phyloP scores from a whole-genome alignment of 345 rosid genomes.

The Bretschneidera sinensis region DNA sequence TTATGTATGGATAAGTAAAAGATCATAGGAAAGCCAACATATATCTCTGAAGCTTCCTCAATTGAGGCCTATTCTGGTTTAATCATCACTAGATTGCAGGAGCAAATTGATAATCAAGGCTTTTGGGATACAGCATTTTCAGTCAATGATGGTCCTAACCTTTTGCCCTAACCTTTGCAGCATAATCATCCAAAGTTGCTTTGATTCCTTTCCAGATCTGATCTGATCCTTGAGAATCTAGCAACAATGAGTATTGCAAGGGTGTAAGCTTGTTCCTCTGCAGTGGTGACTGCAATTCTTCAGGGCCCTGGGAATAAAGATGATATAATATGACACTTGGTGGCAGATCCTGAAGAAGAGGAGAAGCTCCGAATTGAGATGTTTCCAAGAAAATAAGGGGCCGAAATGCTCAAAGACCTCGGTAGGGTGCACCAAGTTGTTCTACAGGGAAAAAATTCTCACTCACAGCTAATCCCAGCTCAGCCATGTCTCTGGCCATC shows the following conservation, averaged over 20 bases:
- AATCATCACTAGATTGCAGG: neutral
- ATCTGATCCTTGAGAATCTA: slow-evolving; percentile 92
- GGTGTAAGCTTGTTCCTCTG: slow-evolving; percentile 85
- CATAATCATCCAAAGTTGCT: slow-evolving; percentile 96
- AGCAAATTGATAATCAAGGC: neutral
- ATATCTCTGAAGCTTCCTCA: too few relatives aligned
- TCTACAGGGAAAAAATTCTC: slow-evolving; percentile 95
- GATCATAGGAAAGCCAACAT: too few relatives aligned
- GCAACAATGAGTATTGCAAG: slow-evolving; percentile 85
- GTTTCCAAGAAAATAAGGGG: slow-evolving; percentile 92
- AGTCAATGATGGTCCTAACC: slow-evolving; percentile 81
- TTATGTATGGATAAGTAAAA: too few relatives aligned
- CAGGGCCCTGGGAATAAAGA: slow-evolving; percentile 89
- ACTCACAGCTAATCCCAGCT: slow-evolving; percentile 91
- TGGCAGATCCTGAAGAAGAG: slow-evolving; percentile 88
- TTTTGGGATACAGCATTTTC: slow-evolving; percentile 27
- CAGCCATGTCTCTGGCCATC: slow-evolving; percentile 99
- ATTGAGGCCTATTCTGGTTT: neutral
- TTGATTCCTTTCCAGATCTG: slow-evolving; percentile 97
- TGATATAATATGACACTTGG: slow-evolving; percentile 87
- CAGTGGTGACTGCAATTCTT: slow-evolving; percentile 77
- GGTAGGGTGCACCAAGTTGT: slow-evolving; percentile 90
- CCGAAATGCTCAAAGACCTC: slow-evolving; percentile 93
- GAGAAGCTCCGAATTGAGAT: slow-evolving; percentile 72
- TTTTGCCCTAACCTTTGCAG: slow-evolving; percentile 64